Base-by-base conservation (phyloP, 2,329 filamentous ascomycete genomes). In the Ceratocystis lukuohia region DNA sequence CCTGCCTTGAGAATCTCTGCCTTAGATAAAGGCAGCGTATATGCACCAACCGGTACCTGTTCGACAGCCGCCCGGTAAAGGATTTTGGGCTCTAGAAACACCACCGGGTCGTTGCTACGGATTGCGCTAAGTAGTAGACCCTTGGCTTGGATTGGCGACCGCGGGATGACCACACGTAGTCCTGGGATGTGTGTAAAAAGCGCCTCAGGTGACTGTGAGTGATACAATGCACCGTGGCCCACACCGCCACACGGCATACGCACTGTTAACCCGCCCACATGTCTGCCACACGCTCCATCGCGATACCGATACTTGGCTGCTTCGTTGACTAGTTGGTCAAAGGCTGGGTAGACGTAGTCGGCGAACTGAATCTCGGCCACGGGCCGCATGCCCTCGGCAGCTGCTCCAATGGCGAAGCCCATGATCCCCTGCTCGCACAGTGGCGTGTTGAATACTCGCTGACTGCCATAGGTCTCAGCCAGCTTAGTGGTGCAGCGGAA, bases 361-460 rank as follows among this genome's bases (percentile, higher is more conserved):
- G 92, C 92, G 73, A 96, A 96, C 74, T 96, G 92, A 66, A 96
- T 91, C 78, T 99, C 94, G 0, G 93, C 93, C 28, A 97, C 84
- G 0, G 94, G 91, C 67, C 88, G 88, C 88, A 96, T 91, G 28
- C 93, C 93, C 77, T 96, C 88, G 5, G 90, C 89, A 0, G 93
- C 92, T 45, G 87, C 85, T 1, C 94, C 94, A 70, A 97, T 91
- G 10, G 88, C 94, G 73, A 97, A 97, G 0, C 94, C 94, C 68
- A 95, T 83, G 70, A 99, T 93, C 1, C 93, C 94, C 76, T 97
- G 94, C 74, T 99, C 94, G 44, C 88, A 90, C 70, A 99, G 77
- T 0, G 94, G 94, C 20, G 92, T 97, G 76, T 99, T 97, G 80
- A 99, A 99, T 44, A 99, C 92, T 67, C 94, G 82, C 67, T 94